Conservation (phyloP, 2,329 filamentous ascomycete species). For the Talaromyces sp. region DNA sequence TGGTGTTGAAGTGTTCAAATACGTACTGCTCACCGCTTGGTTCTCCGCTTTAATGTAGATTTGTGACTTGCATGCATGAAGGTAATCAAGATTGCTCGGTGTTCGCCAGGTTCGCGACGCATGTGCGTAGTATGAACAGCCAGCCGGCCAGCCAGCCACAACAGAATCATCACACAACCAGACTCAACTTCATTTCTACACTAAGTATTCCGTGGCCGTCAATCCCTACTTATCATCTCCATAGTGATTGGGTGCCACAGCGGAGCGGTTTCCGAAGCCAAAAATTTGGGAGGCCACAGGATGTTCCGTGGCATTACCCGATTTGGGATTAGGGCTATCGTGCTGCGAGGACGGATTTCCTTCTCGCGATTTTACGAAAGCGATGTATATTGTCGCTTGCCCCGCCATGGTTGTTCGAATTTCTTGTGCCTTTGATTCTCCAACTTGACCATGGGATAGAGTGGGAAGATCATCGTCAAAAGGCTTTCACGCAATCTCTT, state of each 20-base stretch:
- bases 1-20: neutral
- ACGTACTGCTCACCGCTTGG: neutral
- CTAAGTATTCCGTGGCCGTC: neutral
- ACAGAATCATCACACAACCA: neutral
- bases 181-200: neutral
- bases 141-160: constrained; percentile 4
- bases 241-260: neutral
- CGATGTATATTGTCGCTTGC: neutral
- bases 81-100: neutral
- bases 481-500: neutral
- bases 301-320: neutral
- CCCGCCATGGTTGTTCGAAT: neutral
- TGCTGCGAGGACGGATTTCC: neutral
- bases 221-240: neutral
- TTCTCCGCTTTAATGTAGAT: neutral
- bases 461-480: neutral
- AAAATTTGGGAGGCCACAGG: neutral
- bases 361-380: neutral
- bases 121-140: neutral
- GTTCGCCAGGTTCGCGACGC: neutral
- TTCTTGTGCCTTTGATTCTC: no score
- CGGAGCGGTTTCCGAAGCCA: neutral
- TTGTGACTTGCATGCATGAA: neutral
- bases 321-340: neutral
- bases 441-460: no score